Base-by-base conservation (phyloP, 2,329 filamentous ascomycete species). In the Achaetomium macrosporum region DNA sequence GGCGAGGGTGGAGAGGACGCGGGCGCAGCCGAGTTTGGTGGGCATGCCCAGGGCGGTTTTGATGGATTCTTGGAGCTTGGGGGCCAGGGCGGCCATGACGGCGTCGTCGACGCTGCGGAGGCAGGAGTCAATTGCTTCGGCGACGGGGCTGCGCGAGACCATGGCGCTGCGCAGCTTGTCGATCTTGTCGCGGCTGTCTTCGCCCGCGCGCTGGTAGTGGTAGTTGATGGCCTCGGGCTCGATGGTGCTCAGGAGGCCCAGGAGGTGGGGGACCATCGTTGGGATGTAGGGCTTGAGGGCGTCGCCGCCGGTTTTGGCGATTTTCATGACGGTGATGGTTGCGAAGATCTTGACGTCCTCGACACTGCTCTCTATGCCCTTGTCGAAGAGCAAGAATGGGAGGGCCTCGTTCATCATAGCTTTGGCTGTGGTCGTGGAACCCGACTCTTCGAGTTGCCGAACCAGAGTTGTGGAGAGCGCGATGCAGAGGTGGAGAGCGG, bases 141-240 rank as follows among this genome's bases (percentile, higher is more conserved):
- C 95, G 59, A 99, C 84, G 0, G 93, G 92, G 15, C 90, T 96
- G 48, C 82, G 83, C 29, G 90, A 87, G 30, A 96, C 89, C 66
- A 84, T 87, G 37, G 82, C 84, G 13, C 93, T 83, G 51, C 93
- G 81, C 68, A 90, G 79, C 65, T 90, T 91, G 68, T 99, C 93
- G 51, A 99, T 90, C 63, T 92, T 84, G 60, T 95, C 90, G 43
- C 90, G 85, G 0, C 87, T 95, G 29, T 95, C 78, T 46, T 95
- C 90, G 58, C 90, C 85, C 0, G 90, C 89, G 62, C 95, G 90
- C 57, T 96, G 82, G 69, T 96, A 93, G 48, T 96, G 77, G 66
- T 95, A 97, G 63, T 96, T 96, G 64, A 97, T 83, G 20, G 84
- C 84, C 67, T 96, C 86, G 0, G 88, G 89, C 68, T 99, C 93